Base-by-base conservation (phyloP, 2,329 filamentous ascomycete genomes). In the Trichoderma semiorbis region DNA sequence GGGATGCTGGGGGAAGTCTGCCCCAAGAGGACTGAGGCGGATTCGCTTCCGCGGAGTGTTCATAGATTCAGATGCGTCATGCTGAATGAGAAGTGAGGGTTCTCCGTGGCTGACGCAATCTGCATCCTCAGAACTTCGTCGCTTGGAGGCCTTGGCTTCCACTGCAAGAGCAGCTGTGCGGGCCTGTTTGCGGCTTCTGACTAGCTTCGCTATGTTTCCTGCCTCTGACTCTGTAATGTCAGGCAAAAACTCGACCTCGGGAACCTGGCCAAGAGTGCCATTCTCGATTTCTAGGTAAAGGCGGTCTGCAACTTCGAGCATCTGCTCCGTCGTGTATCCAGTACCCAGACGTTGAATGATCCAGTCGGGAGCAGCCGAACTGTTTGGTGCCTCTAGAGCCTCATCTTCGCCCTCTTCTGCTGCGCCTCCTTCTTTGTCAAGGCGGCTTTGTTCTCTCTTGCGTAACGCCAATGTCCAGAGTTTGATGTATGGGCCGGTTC, bases 381-480 rank as follows among this genome's bases (percentile, higher is more conserved):
- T 79, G 39, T 80, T 75, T 2, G 79, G 77, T 16, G 78, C 74
- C 10, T 64, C 71, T 5, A 30, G 4, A 16, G 77, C 75, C 1
- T 81, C 80, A 4, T 78, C 79, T 0, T 80, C 79, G 5, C 80
- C 78, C 7, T 80, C 80, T 0, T 83, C 80, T 12, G 30, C 21
- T 7, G 50, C 32, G 26, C 62, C 71, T 12, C 18, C 30, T 26
- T 77, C 80, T 32, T 81, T 81, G 14, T 81, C 80, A 8, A 89
- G 81, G 5, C 89, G 86, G 75, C 87, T 84, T 76, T 89, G 84
- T 77, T 92, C 90, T 16, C 91, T 87, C 80, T 91, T 91, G 58
- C 90, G 86, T 62, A 91, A 84, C 7, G 85, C 86, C 7, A 94
- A 80, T 1, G 87, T 85, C 88, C 91, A 94, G 75, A 78, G 77